Percentiles rank a stretch among this genome's conserved stretches.
Conservation (phyloP, 306 rosid species). For the Acacia melanoxylon region DNA sequence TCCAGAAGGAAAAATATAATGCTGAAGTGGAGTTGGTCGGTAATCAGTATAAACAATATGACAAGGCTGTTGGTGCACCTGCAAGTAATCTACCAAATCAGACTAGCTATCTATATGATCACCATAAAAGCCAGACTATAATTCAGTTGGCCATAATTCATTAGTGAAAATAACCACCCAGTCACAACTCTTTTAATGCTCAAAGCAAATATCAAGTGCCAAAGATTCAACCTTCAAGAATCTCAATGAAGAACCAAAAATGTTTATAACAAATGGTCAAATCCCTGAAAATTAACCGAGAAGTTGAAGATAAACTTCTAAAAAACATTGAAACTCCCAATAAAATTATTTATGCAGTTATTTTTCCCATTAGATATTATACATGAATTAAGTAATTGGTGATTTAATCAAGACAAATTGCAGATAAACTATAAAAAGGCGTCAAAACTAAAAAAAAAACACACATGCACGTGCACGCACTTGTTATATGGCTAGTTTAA, state of each 20-base stretch:
- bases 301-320: background rate
- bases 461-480: background rate
- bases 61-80: slow-evolving; percentile 94
- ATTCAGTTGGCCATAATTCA: background rate
- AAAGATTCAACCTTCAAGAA: background rate
- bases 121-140: background rate
- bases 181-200: background rate
- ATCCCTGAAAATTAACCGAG: background rate
- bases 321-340: background rate
- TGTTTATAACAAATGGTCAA: background rate
- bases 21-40: slow-evolving; percentile 97
- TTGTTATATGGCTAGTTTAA: background rate
- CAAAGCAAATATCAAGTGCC: background rate
- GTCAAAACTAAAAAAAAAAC: background rate
- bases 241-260: background rate
- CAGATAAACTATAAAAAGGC: background rate
- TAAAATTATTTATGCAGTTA: background rate
- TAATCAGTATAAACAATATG: slow-evolving; percentile 93
- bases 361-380: background rate
- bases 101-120: slow-evolving; percentile 1
- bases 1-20: slow-evolving; percentile 87
- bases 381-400: background rate
- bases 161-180: background rate
- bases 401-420: background rate
- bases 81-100: slow-evolving; percentile 42